Evolutionary conservation across 2,329 filamentous ascomycete species (phyloP).

Genomic region (Aureobasidium vineae): DNA sequence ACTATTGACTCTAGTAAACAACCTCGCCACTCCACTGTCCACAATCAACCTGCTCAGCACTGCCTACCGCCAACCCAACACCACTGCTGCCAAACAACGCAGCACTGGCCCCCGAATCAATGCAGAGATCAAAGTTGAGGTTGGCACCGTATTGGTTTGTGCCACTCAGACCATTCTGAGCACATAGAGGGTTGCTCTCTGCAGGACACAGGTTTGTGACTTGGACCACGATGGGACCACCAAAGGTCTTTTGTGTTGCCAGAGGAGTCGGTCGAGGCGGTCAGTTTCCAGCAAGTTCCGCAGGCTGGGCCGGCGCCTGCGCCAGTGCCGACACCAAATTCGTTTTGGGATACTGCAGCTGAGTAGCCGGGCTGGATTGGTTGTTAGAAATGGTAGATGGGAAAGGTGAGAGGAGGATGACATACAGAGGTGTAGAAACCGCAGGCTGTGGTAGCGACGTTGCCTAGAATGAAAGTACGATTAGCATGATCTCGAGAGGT

Average conservation of each 20-base stretch:
- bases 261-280: slow-evolving; percentile 38
- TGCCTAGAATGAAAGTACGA: no score
- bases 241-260: slow-evolving; percentile 32
- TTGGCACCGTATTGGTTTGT: slow-evolving; percentile 44
- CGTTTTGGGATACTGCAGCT: slow-evolving; percentile 43
- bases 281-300: slow-evolving; percentile 43
- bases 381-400: neutral
- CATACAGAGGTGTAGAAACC: slow-evolving; percentile 36
- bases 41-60: slow-evolving; percentile 37
- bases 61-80: slow-evolving; percentile 38
- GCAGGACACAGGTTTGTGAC: slow-evolving; percentile 46
- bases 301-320: slow-evolving; percentile 43
- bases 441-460: slow-evolving; percentile 41
- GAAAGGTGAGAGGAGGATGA: neutral
- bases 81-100: slow-evolving; percentile 41
- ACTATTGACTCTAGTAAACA: neutral
- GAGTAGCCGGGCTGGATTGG: slow-evolving; percentile 36
- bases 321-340: slow-evolving; percentile 42
- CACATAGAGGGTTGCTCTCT: slow-evolving; percentile 41
- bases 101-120: slow-evolving; percentile 39
- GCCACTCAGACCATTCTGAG: slow-evolving; percentile 36
- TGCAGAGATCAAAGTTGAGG: slow-evolving; percentile 46
- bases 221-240: slow-evolving; percentile 39
- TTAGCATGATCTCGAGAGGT: no score
- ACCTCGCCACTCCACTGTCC: slow-evolving; percentile 17